phyloP scores from a whole-genome alignment of 2,329 filamentous ascomycete species.

The Aspergillus eucalypticola region DNA sequence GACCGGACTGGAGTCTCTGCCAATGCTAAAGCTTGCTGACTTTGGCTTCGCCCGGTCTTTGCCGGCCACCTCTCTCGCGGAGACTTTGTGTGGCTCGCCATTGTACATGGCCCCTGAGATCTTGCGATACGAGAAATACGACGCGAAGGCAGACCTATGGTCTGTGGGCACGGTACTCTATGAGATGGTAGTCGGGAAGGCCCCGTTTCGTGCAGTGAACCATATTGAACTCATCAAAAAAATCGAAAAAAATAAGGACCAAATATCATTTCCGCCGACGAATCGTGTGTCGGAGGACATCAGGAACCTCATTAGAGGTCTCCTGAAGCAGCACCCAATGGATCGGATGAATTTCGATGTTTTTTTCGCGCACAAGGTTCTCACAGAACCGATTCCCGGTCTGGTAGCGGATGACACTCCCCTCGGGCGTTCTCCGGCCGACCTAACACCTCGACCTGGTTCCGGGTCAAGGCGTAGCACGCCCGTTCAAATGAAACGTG shows the following conservation, averaged over 20 bases:
- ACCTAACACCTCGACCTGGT: conserved; percentile 20
- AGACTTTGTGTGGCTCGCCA: conserved; percentile 94
- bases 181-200: conserved; percentile 89
- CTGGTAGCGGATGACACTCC: conserved; percentile 75
- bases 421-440: conserved; percentile 22
- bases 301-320: conserved; percentile 74
- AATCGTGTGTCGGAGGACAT: conserved; percentile 71
- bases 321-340: conserved; percentile 82
- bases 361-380: conserved; percentile 76
- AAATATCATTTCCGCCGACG: conserved; percentile 78
- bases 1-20: conserved; percentile 77
- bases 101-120: conserved; percentile 99
- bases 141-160: conserved; percentile 95
- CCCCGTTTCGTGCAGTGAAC: conserved; percentile 88
- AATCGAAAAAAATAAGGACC: conserved; percentile 86
- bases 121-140: conserved; percentile 93
- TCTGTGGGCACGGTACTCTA: conserved; percentile 94
- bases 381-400: conserved; percentile 75
- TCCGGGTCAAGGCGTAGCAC: conserved; percentile 19
- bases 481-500: conserved; percentile 19
- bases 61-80: conserved; percentile 85
- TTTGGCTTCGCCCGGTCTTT: conserved; percentile 97
- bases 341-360: conserved; percentile 83
- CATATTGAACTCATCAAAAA: conserved; percentile 91
- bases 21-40: conserved; percentile 96